Evolutionary conservation across 2,329 filamentous ascomycete species (phyloP).

Genomic region (Colletotrichum sp.): DNA sequence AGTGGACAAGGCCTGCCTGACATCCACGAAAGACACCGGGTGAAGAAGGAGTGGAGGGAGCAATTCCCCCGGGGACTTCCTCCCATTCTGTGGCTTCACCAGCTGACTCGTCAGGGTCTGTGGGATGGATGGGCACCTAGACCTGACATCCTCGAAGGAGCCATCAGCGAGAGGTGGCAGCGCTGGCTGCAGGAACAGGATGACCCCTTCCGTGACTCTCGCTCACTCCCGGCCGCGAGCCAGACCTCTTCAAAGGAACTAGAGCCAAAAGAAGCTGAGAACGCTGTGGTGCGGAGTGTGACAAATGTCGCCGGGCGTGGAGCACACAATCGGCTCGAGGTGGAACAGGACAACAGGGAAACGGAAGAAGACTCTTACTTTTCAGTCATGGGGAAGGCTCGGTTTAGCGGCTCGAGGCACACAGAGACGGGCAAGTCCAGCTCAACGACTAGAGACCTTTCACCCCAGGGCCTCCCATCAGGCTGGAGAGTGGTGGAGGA

Average conservation of each 20-base stretch:
- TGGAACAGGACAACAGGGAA: not conserved
- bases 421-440: not conserved
- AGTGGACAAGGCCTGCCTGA: slow-evolving; percentile 45
- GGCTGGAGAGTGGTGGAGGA: slow-evolving; percentile 19
- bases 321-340: not conserved
- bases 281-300: not conserved
- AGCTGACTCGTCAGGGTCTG: slow-evolving; percentile 21
- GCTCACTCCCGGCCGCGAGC: not conserved
- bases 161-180: slow-evolving; percentile 18
- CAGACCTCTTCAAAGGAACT: not conserved
- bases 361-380: slow-evolving; percentile 17
- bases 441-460: slow-evolving; percentile 9
- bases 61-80: slow-evolving; percentile 46
- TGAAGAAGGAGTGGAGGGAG: slow-evolving; percentile 38
- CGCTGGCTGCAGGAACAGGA: slow-evolving; percentile 19
- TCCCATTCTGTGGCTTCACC: slow-evolving; percentile 42
- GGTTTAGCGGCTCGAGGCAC: not conserved
- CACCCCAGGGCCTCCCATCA: not conserved
- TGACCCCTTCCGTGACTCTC: slow-evolving; percentile 8
- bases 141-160: slow-evolving; percentile 12
- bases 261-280: not conserved
- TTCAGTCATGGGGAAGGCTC: slow-evolving; percentile 11
- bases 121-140: slow-evolving; percentile 22
- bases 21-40: slow-evolving; percentile 37
- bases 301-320: not conserved